These are phyloP conservation scores for Microbotryum saponariae DNA, from an alignment of 1,284 basidiomycete genomes.

Conservation along the genomic window DNA sequence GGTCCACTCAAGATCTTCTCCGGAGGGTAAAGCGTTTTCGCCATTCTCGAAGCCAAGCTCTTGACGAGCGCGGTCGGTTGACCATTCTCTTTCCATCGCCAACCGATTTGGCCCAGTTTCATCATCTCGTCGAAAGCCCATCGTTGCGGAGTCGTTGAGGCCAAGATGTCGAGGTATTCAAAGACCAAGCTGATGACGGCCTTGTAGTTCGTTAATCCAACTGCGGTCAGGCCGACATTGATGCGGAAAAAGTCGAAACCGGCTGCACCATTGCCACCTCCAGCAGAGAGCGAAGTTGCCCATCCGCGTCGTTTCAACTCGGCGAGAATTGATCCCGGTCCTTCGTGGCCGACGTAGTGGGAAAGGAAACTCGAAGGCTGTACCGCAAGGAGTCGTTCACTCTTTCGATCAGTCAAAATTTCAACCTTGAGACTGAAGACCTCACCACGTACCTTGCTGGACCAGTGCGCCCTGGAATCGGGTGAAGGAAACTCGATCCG, in stretches of 20 bases:
- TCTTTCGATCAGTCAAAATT: not conserved
- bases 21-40: constrained; percentile 55
- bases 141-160: constrained; percentile 55
- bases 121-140: constrained; percentile 73
- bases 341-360: constrained; percentile 90
- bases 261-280: constrained; percentile 59
- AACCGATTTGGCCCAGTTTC: constrained; percentile 63
- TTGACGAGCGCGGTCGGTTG: constrained; percentile 68
- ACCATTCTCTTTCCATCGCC: constrained; percentile 79
- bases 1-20: constrained; percentile 68
- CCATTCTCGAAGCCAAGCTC: constrained; percentile 65
- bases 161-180: constrained; percentile 81
- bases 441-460: constrained; percentile 5
- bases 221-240: constrained; percentile 69
- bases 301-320: constrained; percentile 88
- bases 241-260: constrained; percentile 86
- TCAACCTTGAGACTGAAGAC: not conserved
- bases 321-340: constrained; percentile 70
- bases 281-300: constrained; percentile 68
- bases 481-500: constrained; percentile 63
- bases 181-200: constrained; percentile 61
- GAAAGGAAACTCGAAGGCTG: constrained; percentile 66
- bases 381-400: not conserved
- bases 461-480: constrained; percentile 67
- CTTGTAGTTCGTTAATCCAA: constrained; percentile 70